A percentile compares a stretch with the other conserved stretches of the same genome.
Conservation (phyloP, 169 alveolate genomes). For the Theileria equi region DNA sequence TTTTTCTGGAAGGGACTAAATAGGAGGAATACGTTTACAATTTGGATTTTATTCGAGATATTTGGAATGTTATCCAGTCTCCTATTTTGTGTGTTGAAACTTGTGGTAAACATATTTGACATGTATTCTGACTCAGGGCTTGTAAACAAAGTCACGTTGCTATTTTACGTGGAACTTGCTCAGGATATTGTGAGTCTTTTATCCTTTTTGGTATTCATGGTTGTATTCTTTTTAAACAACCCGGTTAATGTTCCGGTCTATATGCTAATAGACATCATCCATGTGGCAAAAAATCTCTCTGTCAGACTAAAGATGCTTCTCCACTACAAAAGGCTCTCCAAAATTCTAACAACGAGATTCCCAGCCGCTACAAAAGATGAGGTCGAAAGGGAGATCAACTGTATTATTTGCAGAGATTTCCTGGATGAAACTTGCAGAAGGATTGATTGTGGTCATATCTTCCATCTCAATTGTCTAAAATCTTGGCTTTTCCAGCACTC, state of each 20-base stretch:
- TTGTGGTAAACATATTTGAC: conserved; percentile 40
- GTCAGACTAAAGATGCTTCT: conserved; percentile 37
- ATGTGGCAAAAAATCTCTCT: conserved; percentile 54
- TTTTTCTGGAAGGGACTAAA: conserved; percentile 62
- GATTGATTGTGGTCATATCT: conserved; percentile 83
- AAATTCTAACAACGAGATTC: conserved; percentile 49
- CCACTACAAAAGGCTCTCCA: conserved; percentile 45
- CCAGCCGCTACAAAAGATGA: conserved; percentile 81
- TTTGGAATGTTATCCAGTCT: conserved; percentile 33
- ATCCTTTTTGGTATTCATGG: conserved; percentile 35
- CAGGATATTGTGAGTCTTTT: conserved; percentile 65
- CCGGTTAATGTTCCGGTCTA: conserved; percentile 82
- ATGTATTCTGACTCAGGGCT: conserved; percentile 40
- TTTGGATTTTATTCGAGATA: conserved; percentile 83
- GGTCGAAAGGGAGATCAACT: conserved; percentile 73
- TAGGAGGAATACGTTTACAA: conserved; percentile 76
- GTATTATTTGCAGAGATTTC: conserved; percentile 85
- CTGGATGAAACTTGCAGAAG: conserved; percentile 75
- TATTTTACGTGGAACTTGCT: conserved; percentile 66
- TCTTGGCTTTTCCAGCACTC: conserved; percentile 83
- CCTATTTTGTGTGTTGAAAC: conserved; percentile 14
- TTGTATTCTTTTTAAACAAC: conserved; percentile 76
- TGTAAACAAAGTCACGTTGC: conserved; percentile 62
- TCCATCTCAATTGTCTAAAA: conserved; percentile 78
- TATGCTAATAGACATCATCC: conserved; percentile 83